A percentile compares a stretch with the other conserved stretches of the same genome.
Conservation (phyloP, 2,329 filamentous ascomycete genomes). For the Fusarium nematophilum region DNA sequence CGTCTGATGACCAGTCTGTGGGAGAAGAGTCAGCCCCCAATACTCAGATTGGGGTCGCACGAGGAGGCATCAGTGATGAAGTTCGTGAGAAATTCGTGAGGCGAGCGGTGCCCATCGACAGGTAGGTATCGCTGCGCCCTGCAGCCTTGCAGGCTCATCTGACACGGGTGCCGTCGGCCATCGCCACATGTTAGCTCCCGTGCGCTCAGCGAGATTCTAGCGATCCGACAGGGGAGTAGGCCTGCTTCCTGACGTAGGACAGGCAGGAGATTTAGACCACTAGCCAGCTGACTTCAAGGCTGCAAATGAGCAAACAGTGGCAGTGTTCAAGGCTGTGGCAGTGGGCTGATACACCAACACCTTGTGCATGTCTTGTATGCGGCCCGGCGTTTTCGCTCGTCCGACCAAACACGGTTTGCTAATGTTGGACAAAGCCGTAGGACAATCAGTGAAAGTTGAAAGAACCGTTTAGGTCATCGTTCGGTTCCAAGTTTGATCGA, state of each 20-base stretch:
- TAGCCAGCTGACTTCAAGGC: slow-evolving; percentile 9
- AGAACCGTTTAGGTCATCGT: neutral
- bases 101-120: neutral
- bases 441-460: neutral
- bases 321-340: slow-evolving; percentile 15
- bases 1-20: slow-evolving; percentile 8
- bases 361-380: slow-evolving; percentile 1
- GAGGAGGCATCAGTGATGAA: neutral
- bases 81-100: slow-evolving; percentile 3
- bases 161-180: neutral
- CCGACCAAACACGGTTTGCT: neutral
- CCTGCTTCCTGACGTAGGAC: neutral
- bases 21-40: neutral
- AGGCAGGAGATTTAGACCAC: neutral
- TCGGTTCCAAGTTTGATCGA: no score
- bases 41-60: neutral
- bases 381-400: neutral
- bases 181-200: neutral
- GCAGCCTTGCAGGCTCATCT: slow-evolving; percentile 3
- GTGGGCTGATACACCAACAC: slow-evolving; percentile 7
- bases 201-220: neutral
- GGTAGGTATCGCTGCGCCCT: neutral
- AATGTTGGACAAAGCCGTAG: neutral
- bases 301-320: neutral
- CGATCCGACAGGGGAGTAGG: neutral